phyloP scores from a whole-genome alignment of 148 eudicot genomes.

The Vaccinium myrtillus region DNA sequence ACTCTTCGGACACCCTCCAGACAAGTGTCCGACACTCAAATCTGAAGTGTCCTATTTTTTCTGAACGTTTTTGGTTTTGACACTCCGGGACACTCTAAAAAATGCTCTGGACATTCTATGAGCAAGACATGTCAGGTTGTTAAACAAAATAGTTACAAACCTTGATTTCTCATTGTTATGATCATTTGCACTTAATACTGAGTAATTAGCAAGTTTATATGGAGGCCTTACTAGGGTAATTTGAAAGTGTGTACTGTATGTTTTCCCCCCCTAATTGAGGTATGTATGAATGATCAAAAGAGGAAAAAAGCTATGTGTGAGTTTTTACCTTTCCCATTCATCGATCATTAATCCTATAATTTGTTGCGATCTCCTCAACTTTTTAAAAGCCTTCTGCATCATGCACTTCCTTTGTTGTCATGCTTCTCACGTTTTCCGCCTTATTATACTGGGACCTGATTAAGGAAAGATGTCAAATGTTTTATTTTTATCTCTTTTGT shows the following conservation, averaged over 20 bases:
- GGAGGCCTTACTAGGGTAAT: constrained; percentile 8
- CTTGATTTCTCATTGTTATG: not conserved
- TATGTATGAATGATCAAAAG: not conserved
- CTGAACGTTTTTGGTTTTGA: too few relatives aligned
- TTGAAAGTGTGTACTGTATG: not conserved
- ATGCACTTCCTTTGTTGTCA: not conserved
- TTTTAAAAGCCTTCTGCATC: not conserved
- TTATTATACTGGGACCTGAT: not conserved
- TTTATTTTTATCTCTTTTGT: not conserved
- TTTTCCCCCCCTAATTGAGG: not conserved
- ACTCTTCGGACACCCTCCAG: too few relatives aligned
- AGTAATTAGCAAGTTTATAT: not conserved
- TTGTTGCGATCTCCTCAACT: not conserved
- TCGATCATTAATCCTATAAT: not conserved
- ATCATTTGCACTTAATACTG: not conserved
- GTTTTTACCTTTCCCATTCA: not conserved
- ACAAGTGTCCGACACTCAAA: too few relatives aligned
- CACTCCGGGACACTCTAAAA: too few relatives aligned
- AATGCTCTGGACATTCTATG: too few relatives aligned
- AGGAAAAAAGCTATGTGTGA: not conserved
- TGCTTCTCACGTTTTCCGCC: not conserved
- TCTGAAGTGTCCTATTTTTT: too few relatives aligned
- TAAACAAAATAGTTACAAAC: too few relatives aligned
- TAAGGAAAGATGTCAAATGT: not conserved
- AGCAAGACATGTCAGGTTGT: too few relatives aligned